Percentiles rank a stretch among this genome's conserved stretches.
phyloP scores from a whole-genome alignment of 169 alveolate genomes.

The Theileria annulata region DNA sequence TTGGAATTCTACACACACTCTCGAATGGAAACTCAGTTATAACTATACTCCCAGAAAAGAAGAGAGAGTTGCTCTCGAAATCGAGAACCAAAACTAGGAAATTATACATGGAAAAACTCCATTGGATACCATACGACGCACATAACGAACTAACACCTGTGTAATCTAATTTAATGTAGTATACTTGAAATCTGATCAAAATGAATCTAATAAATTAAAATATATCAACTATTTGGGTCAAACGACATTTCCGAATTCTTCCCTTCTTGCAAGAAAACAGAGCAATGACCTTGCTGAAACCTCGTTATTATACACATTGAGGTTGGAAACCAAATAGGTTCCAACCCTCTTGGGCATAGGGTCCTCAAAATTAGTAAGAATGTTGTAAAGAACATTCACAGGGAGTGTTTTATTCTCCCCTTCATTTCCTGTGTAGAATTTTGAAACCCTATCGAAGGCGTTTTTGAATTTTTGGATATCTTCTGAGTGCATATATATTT shows the following conservation, averaged over 20 bases:
- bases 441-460: constrained; percentile 21
- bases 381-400: constrained; percentile 19
- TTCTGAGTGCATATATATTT: constrained; percentile 3
- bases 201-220: not conserved
- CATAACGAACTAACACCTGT: constrained; percentile 67
- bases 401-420: constrained; percentile 5
- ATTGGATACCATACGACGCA: constrained; percentile 88
- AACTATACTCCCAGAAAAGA: constrained; percentile 78
- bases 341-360: constrained; percentile 13
- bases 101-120: constrained; percentile 78
- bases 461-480: constrained; percentile 5
- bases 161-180: not conserved
- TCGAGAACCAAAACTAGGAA: constrained; percentile 78
- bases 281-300: constrained; percentile 46
- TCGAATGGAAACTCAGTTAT: constrained; percentile 82
- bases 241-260: not conserved
- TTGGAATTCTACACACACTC: constrained; percentile 78
- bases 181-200: not conserved
- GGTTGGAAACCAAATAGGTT: constrained; percentile 16
- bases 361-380: constrained; percentile 32
- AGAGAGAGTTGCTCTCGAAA: constrained; percentile 71
- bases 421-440: constrained; percentile 6
- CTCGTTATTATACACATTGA: constrained; percentile 22
- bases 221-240: not conserved
- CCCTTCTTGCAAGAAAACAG: constrained; percentile 24